Conservation (phyloP, 1,284 basidiomycete species). For the Pseudozyma sp. region DNA sequence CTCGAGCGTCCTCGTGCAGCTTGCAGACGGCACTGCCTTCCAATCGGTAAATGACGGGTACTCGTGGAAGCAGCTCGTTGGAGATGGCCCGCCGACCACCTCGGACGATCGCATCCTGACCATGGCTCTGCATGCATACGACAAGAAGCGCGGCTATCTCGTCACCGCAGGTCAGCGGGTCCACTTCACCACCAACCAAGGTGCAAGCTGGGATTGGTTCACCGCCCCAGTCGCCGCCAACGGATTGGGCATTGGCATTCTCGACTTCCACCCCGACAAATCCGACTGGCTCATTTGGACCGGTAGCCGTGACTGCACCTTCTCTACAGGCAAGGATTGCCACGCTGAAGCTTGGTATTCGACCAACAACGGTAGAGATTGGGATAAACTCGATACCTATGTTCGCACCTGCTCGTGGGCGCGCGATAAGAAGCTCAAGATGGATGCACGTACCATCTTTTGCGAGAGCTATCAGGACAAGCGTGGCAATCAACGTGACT, state of each 20-base stretch:
- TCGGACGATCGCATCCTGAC: conserved; percentile 71
- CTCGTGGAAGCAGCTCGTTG: conserved; percentile 78
- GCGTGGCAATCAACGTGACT: conserved; percentile 78
- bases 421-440: conserved; percentile 78
- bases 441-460: conserved; percentile 86
- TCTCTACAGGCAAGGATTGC: conserved; percentile 61
- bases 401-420: conserved; percentile 94
- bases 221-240: conserved; percentile 80
- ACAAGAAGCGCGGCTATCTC: conserved; percentile 85
- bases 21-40: conserved; percentile 83
- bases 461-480: conserved; percentile 91
- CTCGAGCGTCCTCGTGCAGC: conserved; percentile 85
- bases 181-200: conserved; percentile 84
- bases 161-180: conserved; percentile 78
- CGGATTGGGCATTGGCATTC: conserved; percentile 78
- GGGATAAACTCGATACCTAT: conserved; percentile 84
- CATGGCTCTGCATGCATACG: conserved; percentile 86
- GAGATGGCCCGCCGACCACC: conserved; percentile 70
- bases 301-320: conserved; percentile 78
- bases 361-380: conserved; percentile 76
- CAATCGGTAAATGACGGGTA: conserved; percentile 95
- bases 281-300: conserved; percentile 91
- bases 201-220: conserved; percentile 78
- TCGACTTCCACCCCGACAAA: conserved; percentile 86
- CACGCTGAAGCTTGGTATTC: conserved; percentile 63